These are phyloP conservation scores for Claviceps sp. DNA, from an alignment of 2,329 filamentous ascomycete genomes.

Conservation along the genomic window DNA sequence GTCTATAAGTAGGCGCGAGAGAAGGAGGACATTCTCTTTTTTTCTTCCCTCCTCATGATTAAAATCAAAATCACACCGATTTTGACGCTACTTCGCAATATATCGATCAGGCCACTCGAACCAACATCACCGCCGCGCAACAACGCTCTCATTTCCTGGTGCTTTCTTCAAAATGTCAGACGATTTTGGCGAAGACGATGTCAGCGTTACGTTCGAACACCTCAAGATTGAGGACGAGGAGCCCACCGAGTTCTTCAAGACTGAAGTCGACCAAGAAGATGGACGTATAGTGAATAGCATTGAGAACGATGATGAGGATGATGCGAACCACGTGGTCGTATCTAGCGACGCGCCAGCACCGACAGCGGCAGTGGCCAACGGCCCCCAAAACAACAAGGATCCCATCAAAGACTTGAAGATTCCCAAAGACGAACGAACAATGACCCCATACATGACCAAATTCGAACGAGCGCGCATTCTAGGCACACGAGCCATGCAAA, in stretches of 20 bases:
- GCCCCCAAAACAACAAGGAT: slow-evolving; percentile 38
- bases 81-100: too few relatives aligned
- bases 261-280: slow-evolving; percentile 40
- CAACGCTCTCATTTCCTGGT: background rate
- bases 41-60: too few relatives aligned
- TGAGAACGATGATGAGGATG: slow-evolving; percentile 31
- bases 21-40: too few relatives aligned
- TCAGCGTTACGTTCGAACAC: slow-evolving; percentile 26
- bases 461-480: slow-evolving; percentile 91
- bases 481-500: slow-evolving; percentile 86
- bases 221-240: slow-evolving; percentile 49
- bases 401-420: slow-evolving; percentile 74
- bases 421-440: slow-evolving; percentile 72
- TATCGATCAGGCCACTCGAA: too few relatives aligned
- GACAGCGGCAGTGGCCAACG: slow-evolving; percentile 35
- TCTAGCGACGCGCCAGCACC: slow-evolving; percentile 45
- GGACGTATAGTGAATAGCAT: slow-evolving; percentile 24
- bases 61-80: too few relatives aligned
- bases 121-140: background rate
- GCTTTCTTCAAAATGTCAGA: slow-evolving; percentile 48
- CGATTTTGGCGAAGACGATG: slow-evolving; percentile 50
- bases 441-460: slow-evolving; percentile 98
- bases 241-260: slow-evolving; percentile 41
- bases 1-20: too few relatives aligned
- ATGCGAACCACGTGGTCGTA: slow-evolving; percentile 45